Conservation (phyloP, 1,139 yeast genomes). For the Yamadazyma trypodendri region DNA sequence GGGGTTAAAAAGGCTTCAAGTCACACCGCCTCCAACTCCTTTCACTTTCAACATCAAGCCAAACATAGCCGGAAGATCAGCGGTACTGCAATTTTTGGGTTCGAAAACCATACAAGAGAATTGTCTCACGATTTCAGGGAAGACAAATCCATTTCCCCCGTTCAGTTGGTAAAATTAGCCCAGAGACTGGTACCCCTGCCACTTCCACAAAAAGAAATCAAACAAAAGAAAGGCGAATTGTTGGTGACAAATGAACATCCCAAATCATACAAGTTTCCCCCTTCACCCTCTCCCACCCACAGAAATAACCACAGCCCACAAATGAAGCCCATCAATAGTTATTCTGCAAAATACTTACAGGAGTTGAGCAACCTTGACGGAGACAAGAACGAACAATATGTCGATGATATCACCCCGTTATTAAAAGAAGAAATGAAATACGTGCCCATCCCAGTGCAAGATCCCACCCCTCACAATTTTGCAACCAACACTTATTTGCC, state of each 20-base stretch:
- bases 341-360: constrained; percentile 46
- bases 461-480: constrained; percentile 24
- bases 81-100: constrained; percentile 68
- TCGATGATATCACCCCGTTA: constrained; percentile 44
- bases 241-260: constrained; percentile 38
- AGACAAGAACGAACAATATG: constrained; percentile 23
- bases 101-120: constrained; percentile 52
- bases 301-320: constrained; percentile 1
- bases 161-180: constrained; percentile 27
- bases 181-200: constrained; percentile 4
- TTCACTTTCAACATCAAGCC: constrained; percentile 11
- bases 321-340: constrained; percentile 25
- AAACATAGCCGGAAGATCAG: constrained; percentile 42
- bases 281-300: constrained; percentile 29
- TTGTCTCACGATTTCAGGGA: constrained; percentile 36
- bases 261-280: constrained; percentile 50
- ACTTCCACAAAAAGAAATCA: constrained; percentile 10
- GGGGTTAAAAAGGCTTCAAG: constrained; percentile 9
- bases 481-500: constrained; percentile 31
- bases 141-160: constrained; percentile 35
- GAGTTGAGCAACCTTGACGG: constrained; percentile 25
- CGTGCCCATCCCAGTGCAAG: constrained; percentile 44
- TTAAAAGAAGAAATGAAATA: constrained; percentile 26
- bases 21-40: constrained; percentile 15
- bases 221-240: constrained; percentile 31